A percentile compares a stretch with the other conserved stretches of the same genome.
phyloP scores from a whole-genome alignment of 1,139 yeast genomes.

The Yamadazyma conglobata region DNA sequence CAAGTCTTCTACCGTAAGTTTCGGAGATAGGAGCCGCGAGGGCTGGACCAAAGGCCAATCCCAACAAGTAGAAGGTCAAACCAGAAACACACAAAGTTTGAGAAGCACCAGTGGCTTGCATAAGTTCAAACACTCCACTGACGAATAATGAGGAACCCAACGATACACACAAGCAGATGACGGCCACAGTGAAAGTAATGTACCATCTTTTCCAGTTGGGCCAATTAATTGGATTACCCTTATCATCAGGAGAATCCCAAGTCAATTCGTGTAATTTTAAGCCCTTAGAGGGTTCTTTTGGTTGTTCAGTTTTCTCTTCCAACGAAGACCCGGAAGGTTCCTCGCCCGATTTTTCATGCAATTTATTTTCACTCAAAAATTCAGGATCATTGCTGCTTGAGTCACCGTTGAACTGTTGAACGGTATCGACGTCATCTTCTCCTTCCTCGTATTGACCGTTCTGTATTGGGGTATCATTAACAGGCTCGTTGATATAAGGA shows the following conservation, averaged over 20 bases:
- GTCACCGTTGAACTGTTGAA: conserved; percentile 2
- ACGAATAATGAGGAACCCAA: conserved; percentile 71
- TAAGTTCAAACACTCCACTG: conserved; percentile 55
- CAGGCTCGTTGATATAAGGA: too few species aligned
- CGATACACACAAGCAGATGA: conserved; percentile 62
- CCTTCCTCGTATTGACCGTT: conserved; percentile 1
- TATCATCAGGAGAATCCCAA: conserved; percentile 62
- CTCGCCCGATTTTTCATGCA: too few species aligned
- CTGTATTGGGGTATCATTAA: conserved; percentile 2
- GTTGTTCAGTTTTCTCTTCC: not conserved
- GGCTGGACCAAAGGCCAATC: conserved; percentile 70
- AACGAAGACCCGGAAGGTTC: too few species aligned
- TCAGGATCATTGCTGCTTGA: too few species aligned
- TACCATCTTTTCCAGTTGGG: conserved; percentile 59
- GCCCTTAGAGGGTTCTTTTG: conserved; percentile 4
- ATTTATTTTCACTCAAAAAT: too few species aligned
- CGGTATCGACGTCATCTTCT: conserved; percentile 2
- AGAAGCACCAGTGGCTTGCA: conserved; percentile 43
- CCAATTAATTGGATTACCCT: conserved; percentile 67
- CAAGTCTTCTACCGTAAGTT: conserved; percentile 64
- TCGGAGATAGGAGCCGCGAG: conserved; percentile 78
- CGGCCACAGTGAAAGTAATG: conserved; percentile 59
- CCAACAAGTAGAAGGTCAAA: conserved; percentile 65
- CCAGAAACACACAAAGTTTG: conserved; percentile 64
- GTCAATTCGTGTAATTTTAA: conserved; percentile 33